Evolutionary conservation across 768 basidiomycete species (phyloP), one percentile per base, ranked within the genome.

Genomic region (Obba rivulosa): DNA sequence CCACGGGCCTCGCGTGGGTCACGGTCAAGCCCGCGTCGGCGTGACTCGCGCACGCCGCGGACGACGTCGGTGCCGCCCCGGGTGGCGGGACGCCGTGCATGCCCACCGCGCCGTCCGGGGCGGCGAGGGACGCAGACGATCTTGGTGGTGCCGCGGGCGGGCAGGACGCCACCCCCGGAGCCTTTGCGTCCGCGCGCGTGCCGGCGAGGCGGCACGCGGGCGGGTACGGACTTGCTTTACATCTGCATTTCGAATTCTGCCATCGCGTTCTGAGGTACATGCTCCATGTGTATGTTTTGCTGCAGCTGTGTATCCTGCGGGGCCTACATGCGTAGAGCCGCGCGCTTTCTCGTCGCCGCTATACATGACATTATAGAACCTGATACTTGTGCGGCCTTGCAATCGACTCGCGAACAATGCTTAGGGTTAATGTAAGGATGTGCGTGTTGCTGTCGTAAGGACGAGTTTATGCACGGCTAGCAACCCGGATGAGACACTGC

Each of bases 221-320:
- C 35, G 60, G 60, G 37, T 59, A 47, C 44, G 56, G 55, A 34
- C 48, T 62, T 31, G 28, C 28, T 7, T 31, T 31, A 13, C 28
- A 31, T 31, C 13, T 13, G 28, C 28, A 31, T 31, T 31, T 31
- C 28, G 28, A 31, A 31, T 13, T 46, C 43, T 49, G 44, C 47
- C 39, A 54, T 43, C 52, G 48, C 34, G 40, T 63, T 45, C 38
- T 57, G 24, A 56, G 54, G 49, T 57, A 50, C 31, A 37, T 63
- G 53, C 55, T 62, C 46, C 60, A 60, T 51, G 43, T 63, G 48
- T 62, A 53, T 49, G 37, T 60, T 49, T 49, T 60, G 49, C 45
- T 63, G 48, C 54, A 54, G 53, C 45, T 35, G 34, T 61, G 34
- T 53, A 55, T 43, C 55, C 57, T 45, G 20, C 40, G 48, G 42